Evolutionary conservation across 139 green algal species (phyloP).

Genomic region (Tetraselmis striata): DNA sequence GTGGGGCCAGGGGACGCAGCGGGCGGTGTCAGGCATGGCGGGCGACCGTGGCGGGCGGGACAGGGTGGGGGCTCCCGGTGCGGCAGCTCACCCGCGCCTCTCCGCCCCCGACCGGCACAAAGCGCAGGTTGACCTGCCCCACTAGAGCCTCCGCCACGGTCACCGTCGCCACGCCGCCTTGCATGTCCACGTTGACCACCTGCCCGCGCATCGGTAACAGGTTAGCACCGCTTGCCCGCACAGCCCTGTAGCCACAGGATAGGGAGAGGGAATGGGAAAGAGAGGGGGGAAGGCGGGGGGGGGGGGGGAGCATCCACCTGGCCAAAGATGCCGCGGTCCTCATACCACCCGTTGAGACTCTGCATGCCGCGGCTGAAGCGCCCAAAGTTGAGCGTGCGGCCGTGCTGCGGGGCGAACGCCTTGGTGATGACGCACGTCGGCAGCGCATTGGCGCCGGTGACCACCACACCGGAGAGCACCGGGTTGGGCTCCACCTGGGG

Average conservation of each 20-base stretch:
- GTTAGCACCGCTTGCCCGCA: too few species aligned
- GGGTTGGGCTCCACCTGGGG: constrained; percentile 73
- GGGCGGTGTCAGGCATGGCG: too few species aligned
- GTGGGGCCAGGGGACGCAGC: too few species aligned
- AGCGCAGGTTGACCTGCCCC: constrained; percentile 58
- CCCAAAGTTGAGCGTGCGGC: constrained; percentile 72
- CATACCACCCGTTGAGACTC: constrained; percentile 82
- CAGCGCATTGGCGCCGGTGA: constrained; percentile 67
- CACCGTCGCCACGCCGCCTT: constrained; percentile 35
- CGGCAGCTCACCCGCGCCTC: not conserved
- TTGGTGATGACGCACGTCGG: constrained; percentile 71
- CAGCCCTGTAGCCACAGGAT: too few species aligned
- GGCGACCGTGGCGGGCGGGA: too few species aligned
- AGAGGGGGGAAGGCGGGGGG: too few species aligned
- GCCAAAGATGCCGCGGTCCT: constrained; percentile 72
- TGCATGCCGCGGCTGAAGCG: constrained; percentile 53
- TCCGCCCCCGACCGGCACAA: constrained; percentile 22
- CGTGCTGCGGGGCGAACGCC: constrained; percentile 71
- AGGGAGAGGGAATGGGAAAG: too few species aligned
- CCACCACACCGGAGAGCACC: constrained; percentile 64
- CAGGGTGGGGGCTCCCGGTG: too few species aligned
- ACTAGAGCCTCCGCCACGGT: constrained; percentile 69
- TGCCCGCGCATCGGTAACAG: too few species aligned
- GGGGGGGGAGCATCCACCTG: constrained; percentile 73
- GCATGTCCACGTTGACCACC: constrained; percentile 56